phyloP scores from a whole-genome alignment of 176 grass and related monocot genomes.

The Ampelocalamus luodianensis region DNA sequence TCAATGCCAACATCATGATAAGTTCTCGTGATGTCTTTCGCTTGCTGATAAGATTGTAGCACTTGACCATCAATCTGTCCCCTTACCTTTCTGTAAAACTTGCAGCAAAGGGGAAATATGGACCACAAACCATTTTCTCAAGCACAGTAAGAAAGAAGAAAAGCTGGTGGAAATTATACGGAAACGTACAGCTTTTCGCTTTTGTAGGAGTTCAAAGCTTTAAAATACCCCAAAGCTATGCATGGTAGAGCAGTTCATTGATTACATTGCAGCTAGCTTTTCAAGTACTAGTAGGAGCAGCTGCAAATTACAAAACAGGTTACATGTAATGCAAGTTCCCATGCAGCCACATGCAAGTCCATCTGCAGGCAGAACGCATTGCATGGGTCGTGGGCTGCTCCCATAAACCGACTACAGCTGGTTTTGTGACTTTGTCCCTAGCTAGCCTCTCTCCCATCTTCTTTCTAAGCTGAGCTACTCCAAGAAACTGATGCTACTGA shows the following conservation, averaged over 20 bases:
- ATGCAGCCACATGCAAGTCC: conserved; percentile 45
- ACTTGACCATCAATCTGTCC: conserved; percentile 41
- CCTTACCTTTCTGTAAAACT: conserved; percentile 34
- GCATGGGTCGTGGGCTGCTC: conserved; percentile 33
- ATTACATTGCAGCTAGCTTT: conserved; percentile 3
- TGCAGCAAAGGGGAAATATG: neutral
- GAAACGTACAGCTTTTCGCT: conserved; percentile 34
- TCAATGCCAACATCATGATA: conserved; percentile 47
- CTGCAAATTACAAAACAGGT: conserved; percentile 26
- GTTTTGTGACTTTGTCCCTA: conserved; percentile 35
- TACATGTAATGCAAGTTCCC: conserved; percentile 56
- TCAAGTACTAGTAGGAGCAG: neutral
- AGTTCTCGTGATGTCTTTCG: conserved; percentile 38
- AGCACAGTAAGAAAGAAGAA: conserved; percentile 1
- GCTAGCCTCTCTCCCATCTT: neutral
- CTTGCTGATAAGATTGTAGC: conserved; percentile 27
- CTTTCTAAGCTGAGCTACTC: conserved; percentile 17
- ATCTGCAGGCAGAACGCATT: conserved; percentile 29
- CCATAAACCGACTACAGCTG: conserved; percentile 6
- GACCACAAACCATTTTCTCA: conserved; percentile 49
- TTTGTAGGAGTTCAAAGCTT: conserved; percentile 54
- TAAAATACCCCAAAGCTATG: conserved; percentile 41
- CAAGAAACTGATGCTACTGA: neutral
- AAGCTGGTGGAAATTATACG: conserved; percentile 40
- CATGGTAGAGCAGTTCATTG: conserved; percentile 28